phyloP scores from a whole-genome alignment of 2,329 filamentous ascomycete genomes.

The Ceratocystis ficicola region DNA sequence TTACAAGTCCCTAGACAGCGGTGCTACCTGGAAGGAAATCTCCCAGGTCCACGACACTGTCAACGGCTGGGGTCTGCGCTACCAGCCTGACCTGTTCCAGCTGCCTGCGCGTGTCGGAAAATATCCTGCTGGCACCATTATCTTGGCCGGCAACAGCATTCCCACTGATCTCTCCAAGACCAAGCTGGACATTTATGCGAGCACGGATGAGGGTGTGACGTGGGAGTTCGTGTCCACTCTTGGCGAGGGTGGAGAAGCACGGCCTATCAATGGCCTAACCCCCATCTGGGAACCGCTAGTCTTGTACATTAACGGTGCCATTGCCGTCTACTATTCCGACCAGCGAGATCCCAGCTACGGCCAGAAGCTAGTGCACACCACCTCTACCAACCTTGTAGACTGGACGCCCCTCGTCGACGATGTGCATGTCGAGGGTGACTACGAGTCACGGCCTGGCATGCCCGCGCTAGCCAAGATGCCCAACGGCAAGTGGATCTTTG shows the following conservation, averaged over 20 bases:
- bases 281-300: slow-evolving; percentile 66
- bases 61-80: slow-evolving; percentile 53
- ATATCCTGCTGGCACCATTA: slow-evolving; percentile 50
- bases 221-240: slow-evolving; percentile 59
- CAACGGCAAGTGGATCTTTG: slow-evolving; percentile 49
- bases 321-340: slow-evolving; percentile 60
- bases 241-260: slow-evolving; percentile 49
- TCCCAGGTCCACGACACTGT: slow-evolving; percentile 51
- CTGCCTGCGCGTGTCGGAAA: slow-evolving; percentile 46
- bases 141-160: slow-evolving; percentile 49
- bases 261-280: slow-evolving; percentile 51
- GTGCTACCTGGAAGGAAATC: slow-evolving; percentile 50
- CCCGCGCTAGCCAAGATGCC: slow-evolving; percentile 47
- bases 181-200: slow-evolving; percentile 58
- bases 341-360: slow-evolving; percentile 54
- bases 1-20: slow-evolving; percentile 41
- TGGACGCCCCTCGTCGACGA: slow-evolving; percentile 53
- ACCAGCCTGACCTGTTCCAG: slow-evolving; percentile 57
- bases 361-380: slow-evolving; percentile 57
- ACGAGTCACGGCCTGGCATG: slow-evolving; percentile 52
- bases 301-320: slow-evolving; percentile 41
- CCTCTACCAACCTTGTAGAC: slow-evolving; percentile 43
- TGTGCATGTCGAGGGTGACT: slow-evolving; percentile 45
- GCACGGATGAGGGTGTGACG: slow-evolving; percentile 44
- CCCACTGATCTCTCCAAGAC: slow-evolving; percentile 48